Percentiles rank a stretch among this genome's conserved stretches.
Conservation (phyloP, 2,329 filamentous ascomycete genomes). For the Cladosporium cucumerinum region DNA sequence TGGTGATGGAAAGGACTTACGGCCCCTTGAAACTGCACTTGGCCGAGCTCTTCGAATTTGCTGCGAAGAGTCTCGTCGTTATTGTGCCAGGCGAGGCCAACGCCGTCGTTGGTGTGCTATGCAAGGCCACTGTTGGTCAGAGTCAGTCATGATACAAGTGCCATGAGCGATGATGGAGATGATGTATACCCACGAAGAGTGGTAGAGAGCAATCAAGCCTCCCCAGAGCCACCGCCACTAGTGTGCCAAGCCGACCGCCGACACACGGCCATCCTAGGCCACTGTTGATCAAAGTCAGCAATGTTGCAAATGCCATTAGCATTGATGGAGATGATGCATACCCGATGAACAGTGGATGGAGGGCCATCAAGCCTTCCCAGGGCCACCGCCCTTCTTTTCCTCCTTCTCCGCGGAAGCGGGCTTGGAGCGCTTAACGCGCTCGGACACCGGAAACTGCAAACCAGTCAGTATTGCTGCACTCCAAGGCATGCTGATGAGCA, state of each 20-base stretch:
- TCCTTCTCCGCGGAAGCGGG: neutral
- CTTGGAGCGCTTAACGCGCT: neutral
- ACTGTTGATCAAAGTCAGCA: neutral
- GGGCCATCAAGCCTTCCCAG: neutral
- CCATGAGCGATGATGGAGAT: neutral
- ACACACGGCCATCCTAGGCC: neutral
- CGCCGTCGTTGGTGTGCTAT: constrained; percentile 38
- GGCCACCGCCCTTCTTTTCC: neutral
- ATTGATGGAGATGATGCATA: neutral
- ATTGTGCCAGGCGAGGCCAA: constrained; percentile 98
- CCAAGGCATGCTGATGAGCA: neutral
- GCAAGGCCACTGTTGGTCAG: neutral
- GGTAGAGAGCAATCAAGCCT: neutral
- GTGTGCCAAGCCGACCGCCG: neutral
- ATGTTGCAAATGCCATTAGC: neutral
- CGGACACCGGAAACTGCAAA: neutral
- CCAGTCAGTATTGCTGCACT: neutral
- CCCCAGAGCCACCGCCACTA: neutral
- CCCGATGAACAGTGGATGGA: neutral
- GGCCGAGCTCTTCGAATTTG: constrained; percentile 90
- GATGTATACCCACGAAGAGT: constrained; percentile 80
- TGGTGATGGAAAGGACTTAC: constrained; percentile 56
- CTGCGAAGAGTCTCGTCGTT: constrained; percentile 80
- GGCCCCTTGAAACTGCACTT: constrained; percentile 92
- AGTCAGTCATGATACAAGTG: neutral